Base-by-base conservation (phyloP, 2,329 filamentous ascomycete genomes). In the Sphaerulina musiva region DNA sequence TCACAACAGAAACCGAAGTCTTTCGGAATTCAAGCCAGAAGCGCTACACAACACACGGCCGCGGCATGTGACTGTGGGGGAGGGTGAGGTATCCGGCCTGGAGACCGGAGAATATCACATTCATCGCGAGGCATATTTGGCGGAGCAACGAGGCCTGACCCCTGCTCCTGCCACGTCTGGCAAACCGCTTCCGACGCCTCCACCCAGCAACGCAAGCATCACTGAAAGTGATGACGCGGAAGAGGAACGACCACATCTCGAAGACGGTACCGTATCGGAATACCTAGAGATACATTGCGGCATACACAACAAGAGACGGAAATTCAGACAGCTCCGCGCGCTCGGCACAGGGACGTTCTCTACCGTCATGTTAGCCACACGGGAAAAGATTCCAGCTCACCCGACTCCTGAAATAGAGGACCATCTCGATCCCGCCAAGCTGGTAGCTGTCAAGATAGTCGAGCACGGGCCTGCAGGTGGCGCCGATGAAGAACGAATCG, bases 281-380 rank as follows among this genome's bases (percentile, higher is more conserved):
- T 75, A 73, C 62, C 68, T 77, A n/a, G 71, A 72, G 31, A 73
- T 75, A 50, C 73, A 76, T 44, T 73, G 72, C 45, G 73, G 74
- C 46, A 67, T 90, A 61, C 83, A 83, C 58, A 93, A 90, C 66
- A 88, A 29, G 60, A 90, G 91, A 68, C 78, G 82, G 17, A 82
- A 86, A 53, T 98, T 93, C 83, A 82, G 87, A 61, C 86, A 86
- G 10, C 73, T 98, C 39, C 85, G 87, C 55, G 76, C 85, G 60
- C 79, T 98, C 5, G 93, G 93, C 4, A 89, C 95, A 64, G 93
- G 93, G 38, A 96, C 93, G 0, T 98, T 98, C 70, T 96, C 91
- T 69, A 88, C 88, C 66, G 93, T 98, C 17, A 86, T 95, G 73
- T 77, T 98, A 41, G 93, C 91, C 4, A 95, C 91, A 9, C 89